Conservation (phyloP, 23 red algal species). For the Rhodosorus marinus region DNA sequence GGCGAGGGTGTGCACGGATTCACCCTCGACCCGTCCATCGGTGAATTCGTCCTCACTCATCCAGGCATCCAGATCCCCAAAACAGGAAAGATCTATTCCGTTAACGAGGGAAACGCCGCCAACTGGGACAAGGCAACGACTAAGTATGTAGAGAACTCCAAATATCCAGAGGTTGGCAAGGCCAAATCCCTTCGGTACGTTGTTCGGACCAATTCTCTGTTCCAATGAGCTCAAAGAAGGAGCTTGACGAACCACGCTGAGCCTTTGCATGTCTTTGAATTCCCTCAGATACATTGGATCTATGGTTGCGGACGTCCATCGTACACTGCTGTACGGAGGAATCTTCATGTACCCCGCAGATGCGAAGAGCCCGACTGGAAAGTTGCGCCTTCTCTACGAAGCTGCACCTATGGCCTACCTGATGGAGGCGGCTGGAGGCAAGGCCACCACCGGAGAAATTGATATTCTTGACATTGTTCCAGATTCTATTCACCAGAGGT, state of each 20-base stretch:
- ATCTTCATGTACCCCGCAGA: constrained; percentile 90
- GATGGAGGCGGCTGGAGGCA: constrained; percentile 61
- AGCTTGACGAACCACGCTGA: too few relatives aligned
- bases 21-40: constrained; percentile 81
- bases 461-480: constrained; percentile 71
- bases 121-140: constrained; percentile 74
- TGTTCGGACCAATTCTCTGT: too few relatives aligned
- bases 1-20: constrained; percentile 80
- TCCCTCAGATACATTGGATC: constrained; percentile 46
- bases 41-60: constrained; percentile 96
- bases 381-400: constrained; percentile 83
- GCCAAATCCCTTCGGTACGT: constrained; percentile 84
- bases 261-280: too few relatives aligned
- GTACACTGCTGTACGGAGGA: constrained; percentile 74
- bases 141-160: constrained; percentile 67
- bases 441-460: constrained; percentile 38
- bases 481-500: constrained; percentile 51
- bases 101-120: constrained; percentile 90
- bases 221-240: too few relatives aligned
- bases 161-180: constrained; percentile 60
- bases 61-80: constrained; percentile 80
- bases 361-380: constrained; percentile 29
- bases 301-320: constrained; percentile 97
- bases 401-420: constrained; percentile 83
- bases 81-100: constrained; percentile 87